Evolutionary conservation across 257 asterid genomes (phyloP).

Genomic region (Solanum tarijense): DNA sequence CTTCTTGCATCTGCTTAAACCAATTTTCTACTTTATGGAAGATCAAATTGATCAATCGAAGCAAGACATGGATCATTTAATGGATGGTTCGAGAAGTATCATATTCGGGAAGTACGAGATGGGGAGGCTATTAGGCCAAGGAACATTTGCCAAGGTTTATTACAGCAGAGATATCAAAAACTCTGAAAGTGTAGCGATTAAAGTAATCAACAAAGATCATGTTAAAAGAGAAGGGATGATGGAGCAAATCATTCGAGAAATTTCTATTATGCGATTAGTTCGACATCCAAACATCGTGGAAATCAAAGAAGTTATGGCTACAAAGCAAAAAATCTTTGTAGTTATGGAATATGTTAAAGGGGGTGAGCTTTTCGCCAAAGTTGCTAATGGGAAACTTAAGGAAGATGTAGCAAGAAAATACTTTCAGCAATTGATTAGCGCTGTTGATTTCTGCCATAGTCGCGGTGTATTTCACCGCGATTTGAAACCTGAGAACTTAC

Average conservation of each 20-base stretch:
- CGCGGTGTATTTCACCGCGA: constrained; percentile 81
- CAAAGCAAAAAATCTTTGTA: constrained; percentile 58
- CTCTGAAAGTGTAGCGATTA: constrained; percentile 65
- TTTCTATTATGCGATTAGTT: constrained; percentile 63
- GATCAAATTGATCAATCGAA: background rate
- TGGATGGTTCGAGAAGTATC: constrained; percentile 10
- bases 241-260: constrained; percentile 65
- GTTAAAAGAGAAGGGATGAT: constrained; percentile 43
- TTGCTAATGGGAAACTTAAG: constrained; percentile 39
- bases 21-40: background rate
- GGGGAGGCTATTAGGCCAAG: constrained; percentile 66
- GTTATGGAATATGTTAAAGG: constrained; percentile 72
- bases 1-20: background rate
- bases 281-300: constrained; percentile 78
- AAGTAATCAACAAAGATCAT: constrained; percentile 57
- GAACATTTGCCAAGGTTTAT: constrained; percentile 79
- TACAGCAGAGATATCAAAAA: constrained; percentile 40
- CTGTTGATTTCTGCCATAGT: constrained; percentile 76
- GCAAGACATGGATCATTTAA: background rate
- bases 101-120: constrained; percentile 73
- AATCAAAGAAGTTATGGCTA: constrained; percentile 73
- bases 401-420: constrained; percentile 52
- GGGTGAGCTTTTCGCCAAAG: constrained; percentile 67
- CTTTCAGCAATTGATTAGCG: constrained; percentile 70
- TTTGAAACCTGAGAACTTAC: constrained; percentile 67